Evolutionary conservation across 352 stramenopile genomes (phyloP).

Genomic region (Globisporangium parvum): DNA sequence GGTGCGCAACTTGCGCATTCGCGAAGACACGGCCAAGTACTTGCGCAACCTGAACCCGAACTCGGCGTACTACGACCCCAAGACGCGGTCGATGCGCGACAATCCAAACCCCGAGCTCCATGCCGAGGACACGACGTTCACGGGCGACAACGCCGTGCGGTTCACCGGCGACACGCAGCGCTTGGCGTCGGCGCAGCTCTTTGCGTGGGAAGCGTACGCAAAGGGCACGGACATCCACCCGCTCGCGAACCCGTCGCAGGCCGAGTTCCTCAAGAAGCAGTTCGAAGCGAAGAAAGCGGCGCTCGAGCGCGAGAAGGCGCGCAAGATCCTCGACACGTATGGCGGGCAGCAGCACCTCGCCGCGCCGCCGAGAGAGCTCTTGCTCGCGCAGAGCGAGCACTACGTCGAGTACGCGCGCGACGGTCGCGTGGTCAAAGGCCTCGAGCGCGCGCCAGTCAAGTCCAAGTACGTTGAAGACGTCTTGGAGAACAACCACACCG

Average conservation of each 20-base stretch:
- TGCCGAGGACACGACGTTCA: conserved; percentile 90
- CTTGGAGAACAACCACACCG: conserved; percentile 94
- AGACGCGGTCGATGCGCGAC: conserved; percentile 97
- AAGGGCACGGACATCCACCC: conserved; percentile 92
- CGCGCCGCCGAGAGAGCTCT: conserved; percentile 67
- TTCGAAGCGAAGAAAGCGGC: conserved; percentile 74
- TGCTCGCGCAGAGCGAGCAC: conserved; percentile 85
- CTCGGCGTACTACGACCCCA: conserved; percentile 98
- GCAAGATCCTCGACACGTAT: conserved; percentile 94
- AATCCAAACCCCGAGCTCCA: conserved; percentile 96
- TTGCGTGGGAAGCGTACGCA: conserved; percentile 92
- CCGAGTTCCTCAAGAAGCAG: conserved; percentile 95
- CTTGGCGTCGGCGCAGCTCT: conserved; percentile 93
- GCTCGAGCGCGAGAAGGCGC: conserved; percentile 59
- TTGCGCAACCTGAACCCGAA: conserved; percentile 97
- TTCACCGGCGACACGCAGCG: conserved; percentile 91
- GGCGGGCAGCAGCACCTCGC: conserved; percentile 91
- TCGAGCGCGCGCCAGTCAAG: conserved; percentile 72
- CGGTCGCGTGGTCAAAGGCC: conserved; percentile 81
- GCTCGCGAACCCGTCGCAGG: conserved; percentile 94
- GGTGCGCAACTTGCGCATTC: conserved; percentile 97
- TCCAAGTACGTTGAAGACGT: conserved; percentile 99
- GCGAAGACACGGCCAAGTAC: conserved; percentile 99
- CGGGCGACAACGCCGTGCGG: conserved; percentile 94
- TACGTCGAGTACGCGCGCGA: conserved; percentile 94